Percentiles rank a stretch among this genome's conserved stretches.
phyloP scores from a whole-genome alignment of 2,329 filamentous ascomycete species.

The Microcyclospora pomicola region DNA sequence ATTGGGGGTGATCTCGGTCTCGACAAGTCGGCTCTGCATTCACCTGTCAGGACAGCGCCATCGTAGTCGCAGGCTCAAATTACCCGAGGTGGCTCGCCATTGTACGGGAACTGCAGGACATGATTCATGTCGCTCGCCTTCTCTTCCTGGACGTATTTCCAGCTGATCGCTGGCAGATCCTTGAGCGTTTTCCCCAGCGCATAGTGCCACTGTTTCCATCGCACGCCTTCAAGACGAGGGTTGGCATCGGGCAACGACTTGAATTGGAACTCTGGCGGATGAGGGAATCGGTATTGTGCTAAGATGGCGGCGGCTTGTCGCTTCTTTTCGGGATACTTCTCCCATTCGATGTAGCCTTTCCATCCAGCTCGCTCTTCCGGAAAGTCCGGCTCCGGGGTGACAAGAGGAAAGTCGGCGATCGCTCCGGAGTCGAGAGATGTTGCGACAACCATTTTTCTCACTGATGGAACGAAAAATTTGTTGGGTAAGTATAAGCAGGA shows the following conservation, averaged over 20 bases:
- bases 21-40: slow-evolving; percentile 36
- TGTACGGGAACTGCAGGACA: slow-evolving; percentile 35
- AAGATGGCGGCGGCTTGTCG: slow-evolving; percentile 43
- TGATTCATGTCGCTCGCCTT: slow-evolving; percentile 36
- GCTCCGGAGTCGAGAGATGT: slow-evolving; percentile 6
- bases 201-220: slow-evolving; percentile 35
- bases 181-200: slow-evolving; percentile 27
- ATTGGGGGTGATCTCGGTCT: slow-evolving; percentile 48
- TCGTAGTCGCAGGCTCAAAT: neutral
- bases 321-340: slow-evolving; percentile 55
- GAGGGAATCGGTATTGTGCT: slow-evolving; percentile 37
- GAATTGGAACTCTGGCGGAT: slow-evolving; percentile 31
- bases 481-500: no score
- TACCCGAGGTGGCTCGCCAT: slow-evolving; percentile 29
- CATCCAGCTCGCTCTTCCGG: slow-evolving; percentile 27
- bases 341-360: slow-evolving; percentile 53
- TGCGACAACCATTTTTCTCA: no score
- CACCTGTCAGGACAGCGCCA: neutral
- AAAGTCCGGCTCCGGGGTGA: slow-evolving; percentile 23
- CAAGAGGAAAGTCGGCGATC: slow-evolving; percentile 7
- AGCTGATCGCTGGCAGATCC: slow-evolving; percentile 39
- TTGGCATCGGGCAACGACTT: slow-evolving; percentile 29
- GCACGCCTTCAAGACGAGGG: slow-evolving; percentile 30
- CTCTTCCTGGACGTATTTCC: slow-evolving; percentile 31
- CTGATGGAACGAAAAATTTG: no score